Percentiles rank a stretch among this genome's conserved stretches.
These are phyloP conservation scores for Pleochaeta shiraiana DNA, from an alignment of 2,329 filamentous ascomycete species.

Conservation along the genomic window DNA sequence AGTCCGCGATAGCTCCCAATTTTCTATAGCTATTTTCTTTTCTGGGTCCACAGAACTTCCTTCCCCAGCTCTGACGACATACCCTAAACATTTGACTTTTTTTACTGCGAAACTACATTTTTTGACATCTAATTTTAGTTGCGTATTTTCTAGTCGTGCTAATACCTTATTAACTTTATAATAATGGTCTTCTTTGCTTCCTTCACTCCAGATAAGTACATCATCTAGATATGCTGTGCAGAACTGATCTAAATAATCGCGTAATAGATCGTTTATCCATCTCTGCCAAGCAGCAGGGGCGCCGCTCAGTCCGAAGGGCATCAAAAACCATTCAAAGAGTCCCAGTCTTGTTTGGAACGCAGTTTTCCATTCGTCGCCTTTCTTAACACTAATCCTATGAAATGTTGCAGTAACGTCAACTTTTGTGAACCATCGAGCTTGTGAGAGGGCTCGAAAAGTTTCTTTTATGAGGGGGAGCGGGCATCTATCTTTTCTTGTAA, in stretches of 20 bases:
- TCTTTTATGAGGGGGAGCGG: not conserved
- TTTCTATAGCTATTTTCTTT: not conserved
- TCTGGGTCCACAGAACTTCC: not conserved
- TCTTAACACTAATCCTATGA: not conserved
- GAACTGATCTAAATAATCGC: not conserved
- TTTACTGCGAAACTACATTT: not conserved
- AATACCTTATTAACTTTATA: not conserved
- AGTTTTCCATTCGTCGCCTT: slow-evolving; percentile 1
- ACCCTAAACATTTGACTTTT: not conserved
- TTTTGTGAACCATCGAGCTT: not conserved
- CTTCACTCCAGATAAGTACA: not conserved
- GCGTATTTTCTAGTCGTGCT: not conserved
- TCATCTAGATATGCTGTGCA: not conserved
- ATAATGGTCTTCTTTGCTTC: not conserved
- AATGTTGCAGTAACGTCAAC: not conserved
- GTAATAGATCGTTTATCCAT: not conserved
- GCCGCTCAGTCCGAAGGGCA: not conserved
- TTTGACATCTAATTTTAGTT: not conserved
- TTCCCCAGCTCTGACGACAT: not conserved
- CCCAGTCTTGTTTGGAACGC: not conserved
- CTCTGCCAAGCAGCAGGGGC: not conserved
- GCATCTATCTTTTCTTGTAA: not conserved
- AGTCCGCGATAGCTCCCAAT: not conserved
- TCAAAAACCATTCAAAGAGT: not conserved
- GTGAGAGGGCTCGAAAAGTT: not conserved